phyloP scores from a whole-genome alignment of 306 rosid species.

The Vigna angularis region DNA sequence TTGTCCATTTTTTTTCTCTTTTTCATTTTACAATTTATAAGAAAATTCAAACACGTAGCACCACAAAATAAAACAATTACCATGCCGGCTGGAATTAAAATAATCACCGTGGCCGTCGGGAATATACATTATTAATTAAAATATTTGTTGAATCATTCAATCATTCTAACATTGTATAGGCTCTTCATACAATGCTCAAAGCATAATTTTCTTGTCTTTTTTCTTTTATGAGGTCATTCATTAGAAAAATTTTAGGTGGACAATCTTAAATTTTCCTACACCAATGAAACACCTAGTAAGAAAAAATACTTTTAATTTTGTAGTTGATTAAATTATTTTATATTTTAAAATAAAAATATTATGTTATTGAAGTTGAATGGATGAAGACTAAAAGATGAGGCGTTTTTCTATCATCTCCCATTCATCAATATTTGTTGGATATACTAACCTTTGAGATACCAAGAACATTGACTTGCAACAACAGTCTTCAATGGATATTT shows the following conservation, averaged over 20 bases:
- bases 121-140: not conserved
- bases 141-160: not conserved
- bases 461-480: slow-evolving; percentile 1
- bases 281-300: no score
- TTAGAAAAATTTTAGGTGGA: no score
- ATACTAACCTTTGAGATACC: not conserved
- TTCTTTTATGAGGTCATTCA: not conserved
- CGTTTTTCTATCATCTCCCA: not conserved
- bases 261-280: no score
- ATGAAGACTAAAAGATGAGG: no score
- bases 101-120: no score
- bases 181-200: not conserved
- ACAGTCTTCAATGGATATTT: slow-evolving; percentile 12
- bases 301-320: no score
- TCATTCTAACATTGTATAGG: not conserved
- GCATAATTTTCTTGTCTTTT: not conserved
- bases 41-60: not conserved
- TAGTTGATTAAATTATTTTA: no score
- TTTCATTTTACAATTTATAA: no score
- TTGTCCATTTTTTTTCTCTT: no score
- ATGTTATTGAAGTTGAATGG: no score
- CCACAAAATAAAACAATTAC: not conserved
- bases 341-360: no score
- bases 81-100: not conserved
- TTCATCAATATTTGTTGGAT: slow-evolving; percentile 19